Conservation (phyloP, 306 rosid species). For the Lagenaria siceraria region DNA sequence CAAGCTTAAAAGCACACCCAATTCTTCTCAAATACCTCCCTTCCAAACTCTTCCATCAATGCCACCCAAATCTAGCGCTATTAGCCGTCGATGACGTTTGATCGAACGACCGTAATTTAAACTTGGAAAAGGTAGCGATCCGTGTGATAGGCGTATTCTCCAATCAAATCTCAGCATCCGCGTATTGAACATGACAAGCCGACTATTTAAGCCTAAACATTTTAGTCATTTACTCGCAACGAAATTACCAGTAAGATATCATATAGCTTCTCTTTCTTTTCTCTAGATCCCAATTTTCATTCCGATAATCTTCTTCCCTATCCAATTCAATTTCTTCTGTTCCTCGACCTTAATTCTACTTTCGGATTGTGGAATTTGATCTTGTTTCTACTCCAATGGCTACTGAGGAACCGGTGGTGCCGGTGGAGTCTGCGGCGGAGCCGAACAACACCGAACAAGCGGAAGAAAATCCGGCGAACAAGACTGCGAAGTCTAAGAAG, state of each 20-base stretch:
- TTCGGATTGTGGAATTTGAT: not conserved
- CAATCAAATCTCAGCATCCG: constrained; percentile 37
- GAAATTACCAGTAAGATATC: constrained; percentile 16
- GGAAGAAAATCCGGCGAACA: constrained; percentile 20
- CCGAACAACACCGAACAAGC: constrained; percentile 16
- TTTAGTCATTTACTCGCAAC: constrained; percentile 32
- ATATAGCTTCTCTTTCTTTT: not conserved
- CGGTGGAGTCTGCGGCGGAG: constrained; percentile 23
- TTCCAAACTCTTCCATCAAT: constrained; percentile 1
- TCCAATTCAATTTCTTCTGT: not conserved
- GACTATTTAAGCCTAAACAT: constrained; percentile 51
- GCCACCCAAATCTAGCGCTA: constrained; percentile 9
- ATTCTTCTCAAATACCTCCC: constrained; percentile 4
- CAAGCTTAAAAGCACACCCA: constrained; percentile 69
- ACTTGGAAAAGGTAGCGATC: constrained; percentile 27
- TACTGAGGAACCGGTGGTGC: constrained; percentile 36
- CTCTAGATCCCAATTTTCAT: constrained; percentile 9
- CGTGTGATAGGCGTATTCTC: constrained; percentile 28
- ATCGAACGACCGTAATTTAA: constrained; percentile 64
- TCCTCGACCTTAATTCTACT: not conserved
- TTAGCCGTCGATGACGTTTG: constrained; percentile 31
- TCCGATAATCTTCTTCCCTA: not conserved
- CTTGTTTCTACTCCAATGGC: constrained; percentile 27
- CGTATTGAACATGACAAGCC: constrained; percentile 23
- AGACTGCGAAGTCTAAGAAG: constrained; percentile 32